Evolutionary conservation across 306 rosid species (phyloP), one percentile per base, ranked within the genome.

Genomic region (Fragaria iinumae): DNA sequence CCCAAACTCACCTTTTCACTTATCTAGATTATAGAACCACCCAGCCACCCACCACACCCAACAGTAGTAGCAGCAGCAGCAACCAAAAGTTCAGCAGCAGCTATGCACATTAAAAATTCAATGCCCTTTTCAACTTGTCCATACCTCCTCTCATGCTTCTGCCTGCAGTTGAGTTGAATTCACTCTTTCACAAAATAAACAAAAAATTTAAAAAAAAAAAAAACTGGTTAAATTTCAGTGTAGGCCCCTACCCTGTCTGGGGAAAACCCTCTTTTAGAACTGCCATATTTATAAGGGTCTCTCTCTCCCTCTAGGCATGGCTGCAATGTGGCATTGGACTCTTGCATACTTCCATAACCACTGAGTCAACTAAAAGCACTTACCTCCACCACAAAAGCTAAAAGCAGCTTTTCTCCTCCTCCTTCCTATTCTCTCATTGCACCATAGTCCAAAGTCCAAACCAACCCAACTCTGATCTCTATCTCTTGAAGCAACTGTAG

Each of bases 311-410:
- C 69, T 1, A 34, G 69, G 69, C 47, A 65, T 36, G 69, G 45
- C 45, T 34, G 69, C 69, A 65, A 34, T 65, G 69, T 65, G 45
- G 69, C 69, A 65, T 18, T 65, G 45, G 69, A 32, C 45, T 36
- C 25, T 65, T 65, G 69, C 25, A 18, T 65, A 18, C 47, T 6
- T 65, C 69, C 69, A 62, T 62, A 62, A 2, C 67, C 67, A 27
- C 38, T 14, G 43, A 14, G 43, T 29, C 67, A 62, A 62, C 67
- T 14, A 16, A 29, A 53, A 62, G 43, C 18, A 29, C 43, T 62
- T 62, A 7, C 11, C n/a, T 5, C 67, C 21, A 29, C 41, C 41
- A 62, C 43, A 62, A 14, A 32, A 62, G 67, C 67, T 18, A 36
- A 65, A 65, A 65, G 14, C 14, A 65, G 6, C 69, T 65, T 65